phyloP scores from a whole-genome alignment of 192 early-diverging fungal species.

The Linnemannia zychae region DNA sequence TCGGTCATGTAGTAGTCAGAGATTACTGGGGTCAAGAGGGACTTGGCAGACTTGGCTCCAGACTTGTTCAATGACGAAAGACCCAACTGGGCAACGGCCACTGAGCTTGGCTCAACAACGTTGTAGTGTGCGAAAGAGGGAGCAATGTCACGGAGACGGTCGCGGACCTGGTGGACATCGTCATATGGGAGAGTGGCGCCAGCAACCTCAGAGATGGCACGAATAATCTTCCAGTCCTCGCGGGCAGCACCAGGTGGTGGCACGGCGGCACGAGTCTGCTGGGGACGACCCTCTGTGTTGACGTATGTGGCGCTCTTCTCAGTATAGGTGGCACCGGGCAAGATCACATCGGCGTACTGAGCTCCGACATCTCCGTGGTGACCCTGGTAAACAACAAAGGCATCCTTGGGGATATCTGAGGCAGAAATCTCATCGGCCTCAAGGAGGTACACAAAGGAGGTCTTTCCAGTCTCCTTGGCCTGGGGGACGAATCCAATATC shows the following conservation, averaged over 20 bases:
- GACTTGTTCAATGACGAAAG: conserved; percentile 66
- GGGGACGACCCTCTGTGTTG: conserved; percentile 97
- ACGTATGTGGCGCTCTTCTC: conserved; percentile 97
- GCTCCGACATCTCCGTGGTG: conserved; percentile 99
- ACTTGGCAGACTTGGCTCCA: conserved; percentile 45
- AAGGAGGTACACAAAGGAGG: conserved; percentile 92
- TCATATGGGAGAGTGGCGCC: conserved; percentile 92
- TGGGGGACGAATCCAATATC: conserved; percentile 91
- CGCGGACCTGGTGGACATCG: conserved; percentile 83
- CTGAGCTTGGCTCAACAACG: conserved; percentile 67
- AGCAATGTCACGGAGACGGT: conserved; percentile 88
- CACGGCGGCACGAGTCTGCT: conserved; percentile 94
- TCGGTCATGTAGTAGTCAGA: conserved; percentile 97
- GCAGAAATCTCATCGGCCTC: conserved; percentile 90
- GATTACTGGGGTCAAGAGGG: conserved; percentile 74
- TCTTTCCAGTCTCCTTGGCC: conserved; percentile 49
- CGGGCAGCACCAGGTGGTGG: conserved; percentile 90
- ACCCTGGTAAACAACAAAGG: conserved; percentile 99
- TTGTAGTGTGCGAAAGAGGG: conserved; percentile 87
- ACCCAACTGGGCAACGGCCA: conserved; percentile 71
- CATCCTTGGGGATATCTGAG: conserved; percentile 83
- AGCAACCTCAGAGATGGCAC: conserved; percentile 94
- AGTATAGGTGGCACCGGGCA: conserved; percentile 96
- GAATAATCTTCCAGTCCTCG: conserved; percentile 99
- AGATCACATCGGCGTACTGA: conserved; percentile 93